phyloP scores from a whole-genome alignment of 2,329 filamentous ascomycete genomes.

The Botryotinia narcissicola region DNA sequence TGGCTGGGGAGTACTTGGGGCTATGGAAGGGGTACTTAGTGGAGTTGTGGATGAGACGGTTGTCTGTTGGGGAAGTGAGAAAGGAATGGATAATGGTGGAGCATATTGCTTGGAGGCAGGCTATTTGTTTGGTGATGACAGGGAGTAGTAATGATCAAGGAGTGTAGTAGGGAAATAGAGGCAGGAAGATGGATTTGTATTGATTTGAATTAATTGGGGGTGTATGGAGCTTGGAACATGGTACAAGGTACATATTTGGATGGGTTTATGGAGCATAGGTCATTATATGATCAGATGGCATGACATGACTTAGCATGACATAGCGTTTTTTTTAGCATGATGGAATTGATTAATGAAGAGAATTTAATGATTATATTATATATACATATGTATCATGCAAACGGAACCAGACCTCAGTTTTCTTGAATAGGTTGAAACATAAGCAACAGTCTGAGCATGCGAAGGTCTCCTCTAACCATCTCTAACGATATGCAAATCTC shows the following conservation, averaged over 20 bases:
- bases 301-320: background rate
- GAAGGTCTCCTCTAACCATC: background rate
- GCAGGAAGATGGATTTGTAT: slow-evolving; percentile 23
- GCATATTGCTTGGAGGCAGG: slow-evolving; percentile 91
- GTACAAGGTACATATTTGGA: background rate
- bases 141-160: slow-evolving; percentile 46
- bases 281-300: background rate
- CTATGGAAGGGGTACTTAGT: slow-evolving; percentile 84
- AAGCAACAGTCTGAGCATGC: background rate
- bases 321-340: background rate
- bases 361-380: background rate
- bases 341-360: background rate
- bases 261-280: background rate
- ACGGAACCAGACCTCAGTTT: background rate
- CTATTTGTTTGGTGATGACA: slow-evolving; percentile 74
- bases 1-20: slow-evolving; percentile 87
- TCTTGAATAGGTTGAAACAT: background rate
- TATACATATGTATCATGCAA: background rate
- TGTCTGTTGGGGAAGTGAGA: slow-evolving; percentile 92
- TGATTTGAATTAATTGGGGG: background rate
- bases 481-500: background rate
- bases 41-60: slow-evolving; percentile 86
- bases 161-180: slow-evolving; percentile 48
- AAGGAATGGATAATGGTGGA: slow-evolving; percentile 63
- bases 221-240: background rate